Percentiles rank a stretch among this genome's conserved stretches.
phyloP scores from a whole-genome alignment of 1,284 basidiomycete species.

The Rhodotorula glutinis region DNA sequence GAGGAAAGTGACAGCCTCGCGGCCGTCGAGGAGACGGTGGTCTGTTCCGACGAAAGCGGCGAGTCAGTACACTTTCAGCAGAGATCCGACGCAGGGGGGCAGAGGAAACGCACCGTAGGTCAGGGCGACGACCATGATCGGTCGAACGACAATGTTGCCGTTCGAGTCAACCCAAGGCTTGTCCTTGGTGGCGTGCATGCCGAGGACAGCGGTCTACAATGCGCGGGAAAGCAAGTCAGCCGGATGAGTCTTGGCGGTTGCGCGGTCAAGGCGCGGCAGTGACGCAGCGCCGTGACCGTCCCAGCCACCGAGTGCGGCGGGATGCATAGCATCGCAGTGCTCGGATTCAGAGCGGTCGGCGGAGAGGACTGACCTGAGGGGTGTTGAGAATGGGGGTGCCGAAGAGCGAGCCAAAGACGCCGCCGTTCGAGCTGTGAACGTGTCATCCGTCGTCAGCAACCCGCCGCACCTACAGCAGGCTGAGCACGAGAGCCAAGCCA shows the following conservation, averaged over 20 bases:
- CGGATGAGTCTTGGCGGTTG: neutral
- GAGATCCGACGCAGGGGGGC: no score
- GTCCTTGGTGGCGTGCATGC: slow-evolving; percentile 97
- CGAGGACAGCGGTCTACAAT: slow-evolving; percentile 47
- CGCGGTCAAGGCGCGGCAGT: no score
- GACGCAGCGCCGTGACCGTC: no score
- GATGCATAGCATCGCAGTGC: no score
- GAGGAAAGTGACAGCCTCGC: slow-evolving; percentile 94
- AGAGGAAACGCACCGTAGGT: slow-evolving; percentile 54
- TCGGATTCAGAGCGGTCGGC: no score
- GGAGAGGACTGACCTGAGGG: slow-evolving; percentile 67
- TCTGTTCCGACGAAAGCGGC: slow-evolving; percentile 52
- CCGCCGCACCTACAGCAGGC: no score
- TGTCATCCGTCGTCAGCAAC: neutral
- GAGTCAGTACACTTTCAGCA: no score
- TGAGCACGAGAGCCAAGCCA: neutral
- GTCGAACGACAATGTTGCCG: slow-evolving; percentile 90
- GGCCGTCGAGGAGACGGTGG: slow-evolving; percentile 90
- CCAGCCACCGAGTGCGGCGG: no score
- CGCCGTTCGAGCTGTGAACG: slow-evolving; percentile 81
- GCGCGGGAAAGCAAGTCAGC: neutral
- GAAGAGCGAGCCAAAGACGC: slow-evolving; percentile 94
- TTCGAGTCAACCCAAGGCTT: slow-evolving; percentile 80
- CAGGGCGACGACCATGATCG: slow-evolving; percentile 75
- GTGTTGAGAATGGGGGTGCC: slow-evolving; percentile 94